Evolutionary conservation across 805 yeast species (phyloP).

Genomic region (Hanseniaspora singularis): DNA sequence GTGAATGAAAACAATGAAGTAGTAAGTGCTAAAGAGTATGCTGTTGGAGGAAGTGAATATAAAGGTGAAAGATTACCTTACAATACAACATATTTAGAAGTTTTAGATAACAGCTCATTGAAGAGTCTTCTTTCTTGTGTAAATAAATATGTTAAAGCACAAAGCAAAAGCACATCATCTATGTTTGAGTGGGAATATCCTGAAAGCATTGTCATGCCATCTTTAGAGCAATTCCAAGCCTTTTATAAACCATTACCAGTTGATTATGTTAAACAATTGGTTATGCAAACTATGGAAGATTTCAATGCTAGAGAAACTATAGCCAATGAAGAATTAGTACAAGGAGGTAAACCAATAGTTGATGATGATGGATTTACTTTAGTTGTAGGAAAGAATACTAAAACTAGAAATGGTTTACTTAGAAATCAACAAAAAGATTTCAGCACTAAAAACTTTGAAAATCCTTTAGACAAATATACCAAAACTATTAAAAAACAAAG

Average conservation of each 20-base stretch:
- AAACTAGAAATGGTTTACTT: conserved; percentile 34
- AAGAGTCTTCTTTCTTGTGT: conserved; percentile 49
- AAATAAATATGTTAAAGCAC: conserved; percentile 42
- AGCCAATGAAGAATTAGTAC: conserved; percentile 41
- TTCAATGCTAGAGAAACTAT: conserved; percentile 63
- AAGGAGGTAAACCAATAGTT: conserved; percentile 42
- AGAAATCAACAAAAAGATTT: conserved; percentile 31
- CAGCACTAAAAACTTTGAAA: conserved; percentile 20
- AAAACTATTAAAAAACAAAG: conserved; percentile 26
- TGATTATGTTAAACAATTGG: conserved; percentile 41
- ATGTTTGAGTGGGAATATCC: conserved; percentile 31
- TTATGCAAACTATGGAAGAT: conserved; percentile 48
- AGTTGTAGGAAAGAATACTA: conserved; percentile 79
- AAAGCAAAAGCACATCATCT: conserved; percentile 29
- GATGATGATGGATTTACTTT: conserved; percentile 92
- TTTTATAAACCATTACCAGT: conserved; percentile 36
- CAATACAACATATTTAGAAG: conserved; percentile 60
- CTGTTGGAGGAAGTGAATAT: conserved; percentile 27
- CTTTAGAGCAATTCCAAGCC: conserved; percentile 34
- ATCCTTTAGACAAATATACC: conserved; percentile 30
- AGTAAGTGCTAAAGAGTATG: conserved; percentile 22
- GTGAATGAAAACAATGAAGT: conserved; percentile 10
- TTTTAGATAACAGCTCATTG: conserved; percentile 53
- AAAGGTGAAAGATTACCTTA: conserved; percentile 45
- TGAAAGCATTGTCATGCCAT: conserved; percentile 20